Evolutionary conservation across 2,329 filamentous ascomycete species (phyloP).

Genomic region (Trichoderma pleuroti): DNA sequence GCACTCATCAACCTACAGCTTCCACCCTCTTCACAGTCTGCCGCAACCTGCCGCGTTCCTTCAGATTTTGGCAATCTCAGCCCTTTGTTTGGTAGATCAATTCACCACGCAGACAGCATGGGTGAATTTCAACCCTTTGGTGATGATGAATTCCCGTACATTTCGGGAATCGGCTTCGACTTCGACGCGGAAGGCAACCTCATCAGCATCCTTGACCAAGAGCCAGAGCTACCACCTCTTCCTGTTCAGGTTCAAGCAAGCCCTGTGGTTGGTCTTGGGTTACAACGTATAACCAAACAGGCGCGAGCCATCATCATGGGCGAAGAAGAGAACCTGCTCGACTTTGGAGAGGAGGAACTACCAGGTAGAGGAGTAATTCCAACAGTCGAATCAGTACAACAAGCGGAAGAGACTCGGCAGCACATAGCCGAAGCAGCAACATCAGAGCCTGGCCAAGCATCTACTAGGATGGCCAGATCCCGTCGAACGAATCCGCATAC

Average conservation of each 20-base stretch:
- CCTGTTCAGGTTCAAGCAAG: constrained; percentile 21
- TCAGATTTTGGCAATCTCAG: constrained; percentile 34
- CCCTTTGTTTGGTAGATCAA: constrained; percentile 29
- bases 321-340: constrained; percentile 33
- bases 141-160: constrained; percentile 38
- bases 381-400: not conserved
- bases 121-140: constrained; percentile 34
- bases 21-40: constrained; percentile 35
- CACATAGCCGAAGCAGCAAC: constrained; percentile 23
- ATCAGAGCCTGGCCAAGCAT: constrained; percentile 22
- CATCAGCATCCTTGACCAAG: constrained; percentile 39
- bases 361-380: constrained; percentile 37
- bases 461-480: constrained; percentile 24
- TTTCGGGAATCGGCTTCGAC: constrained; percentile 44
- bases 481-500: constrained; percentile 28
- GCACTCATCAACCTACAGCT: constrained; percentile 32
- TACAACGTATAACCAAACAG: not conserved
- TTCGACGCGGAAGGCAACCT: constrained; percentile 52
- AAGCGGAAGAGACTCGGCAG: not conserved
- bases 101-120: constrained; percentile 22
- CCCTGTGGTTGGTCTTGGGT: not conserved
- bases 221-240: constrained; percentile 44
- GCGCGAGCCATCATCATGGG: constrained; percentile 8
- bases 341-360: constrained; percentile 37
- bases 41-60: constrained; percentile 32